Evolutionary conservation across 2,329 filamentous ascomycete genomes (phyloP), one percentile per base, ranked within the genome.

Genomic region (Alternaria panax): DNA sequence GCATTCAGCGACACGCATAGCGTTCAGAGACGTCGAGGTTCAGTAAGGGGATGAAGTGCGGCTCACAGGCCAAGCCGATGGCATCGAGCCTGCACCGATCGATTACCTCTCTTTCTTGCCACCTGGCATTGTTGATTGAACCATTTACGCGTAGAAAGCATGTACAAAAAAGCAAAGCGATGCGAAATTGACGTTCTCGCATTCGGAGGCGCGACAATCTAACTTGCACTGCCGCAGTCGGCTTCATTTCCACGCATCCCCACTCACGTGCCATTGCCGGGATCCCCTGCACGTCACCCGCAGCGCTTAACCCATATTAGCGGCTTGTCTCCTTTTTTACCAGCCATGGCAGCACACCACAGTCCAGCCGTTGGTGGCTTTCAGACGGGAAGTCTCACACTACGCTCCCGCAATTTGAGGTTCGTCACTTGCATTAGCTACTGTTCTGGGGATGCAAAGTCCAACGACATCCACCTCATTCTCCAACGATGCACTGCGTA

Each of bases 61-160:
- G 65, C 82, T 90, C 59, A 81, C 85, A 3, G 87, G 88, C 0
- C 79, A 67, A 28, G 83, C 88, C 0, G 80, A 89, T 73, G 88
- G 88, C 0, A 78, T 80, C 25, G 89, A 91, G 78, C 82, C 82
- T 11, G 89, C 89, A 51, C 87, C 89, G 5, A 54, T 92, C 61
- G 89, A 92, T 77, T 91, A 91, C 73, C 75, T 91, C 41, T 83
- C 84, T 4, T 76, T 92, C 48, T 70, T 91, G 58, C 88, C 88
- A 0, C 68, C 75, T 3, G 87, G 86, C 0, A 73, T 86, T 24
- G 78, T 87, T 14, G 87, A 89, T 72, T 89, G 77, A 67, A 32
- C 36, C 20, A 18, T 22, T 46, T 25, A 30, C 25, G 30, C 14
- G 38, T 24, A 48, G 28, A 24, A 24, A 25, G 45, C n/a, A 36